phyloP scores from a whole-genome alignment of 2,329 filamentous ascomycete genomes.

The Pseudogymnoascus sp. region DNA sequence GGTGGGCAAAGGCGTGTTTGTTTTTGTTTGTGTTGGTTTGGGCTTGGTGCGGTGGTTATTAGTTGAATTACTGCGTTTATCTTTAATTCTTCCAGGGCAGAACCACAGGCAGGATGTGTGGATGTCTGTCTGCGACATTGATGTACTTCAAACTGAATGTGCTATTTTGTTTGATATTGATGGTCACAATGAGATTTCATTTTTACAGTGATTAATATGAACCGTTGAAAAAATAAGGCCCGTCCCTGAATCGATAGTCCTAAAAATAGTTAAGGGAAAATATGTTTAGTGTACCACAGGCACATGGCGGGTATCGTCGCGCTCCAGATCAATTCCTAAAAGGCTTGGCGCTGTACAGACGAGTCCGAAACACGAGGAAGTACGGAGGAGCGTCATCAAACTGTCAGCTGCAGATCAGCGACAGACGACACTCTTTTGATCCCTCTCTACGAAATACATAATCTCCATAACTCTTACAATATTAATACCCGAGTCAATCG shows the following conservation, averaged over 20 bases:
- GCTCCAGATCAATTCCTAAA: not conserved
- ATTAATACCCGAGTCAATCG: constrained; percentile 3
- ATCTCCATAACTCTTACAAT: constrained; percentile 1
- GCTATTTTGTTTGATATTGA: constrained; percentile 1
- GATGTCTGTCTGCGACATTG: not conserved
- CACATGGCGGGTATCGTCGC: not conserved
- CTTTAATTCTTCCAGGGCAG: constrained; percentile 2
- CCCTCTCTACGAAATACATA: not conserved
- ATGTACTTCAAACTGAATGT: not conserved
- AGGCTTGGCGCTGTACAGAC: not conserved
- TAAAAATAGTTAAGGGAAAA: not conserved
- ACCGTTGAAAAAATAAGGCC: not conserved
- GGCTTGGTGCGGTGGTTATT: not conserved
- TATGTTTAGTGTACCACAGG: constrained; percentile 2
- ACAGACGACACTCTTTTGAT: not conserved
- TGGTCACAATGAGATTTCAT: not conserved
- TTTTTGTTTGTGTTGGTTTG: constrained; percentile 9
- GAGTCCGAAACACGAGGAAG: constrained; percentile 3
- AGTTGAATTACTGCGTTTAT: constrained; percentile 1
- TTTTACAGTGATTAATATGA: not conserved
- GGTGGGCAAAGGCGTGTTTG: constrained; percentile 6
- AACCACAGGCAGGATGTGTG: not conserved
- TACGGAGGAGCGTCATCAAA: constrained; percentile 4
- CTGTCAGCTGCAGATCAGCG: constrained; percentile 3
- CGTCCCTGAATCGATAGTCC: not conserved